Base-by-base conservation (phyloP, 1,284 basidiomycete species). In the Melampsora larici-populina region DNA sequence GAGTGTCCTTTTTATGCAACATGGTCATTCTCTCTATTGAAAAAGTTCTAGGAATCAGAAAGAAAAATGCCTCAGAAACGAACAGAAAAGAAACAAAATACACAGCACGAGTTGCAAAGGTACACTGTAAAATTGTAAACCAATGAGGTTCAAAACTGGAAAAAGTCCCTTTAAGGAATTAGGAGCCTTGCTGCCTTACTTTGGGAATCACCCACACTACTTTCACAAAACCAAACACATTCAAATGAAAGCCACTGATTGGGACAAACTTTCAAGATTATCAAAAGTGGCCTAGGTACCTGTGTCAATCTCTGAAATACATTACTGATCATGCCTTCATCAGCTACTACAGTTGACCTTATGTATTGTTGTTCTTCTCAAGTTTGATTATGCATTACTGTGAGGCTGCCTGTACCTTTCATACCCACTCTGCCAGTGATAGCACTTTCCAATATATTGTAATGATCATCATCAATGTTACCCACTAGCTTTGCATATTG, bases 401-500 rank as follows among this genome's bases (percentile, higher is more conserved):
- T 87, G 85, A 96, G 87, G 73, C 92, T 89, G 6, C 89, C 88
- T 0, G 90, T 89, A 46, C 91, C 88, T 67, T 85, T 84, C 68
- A 92, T 84, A 0, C 79, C 79, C 43, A 85, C 82, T n/a, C 85
- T 81, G 75, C 88, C 89, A 0, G 90, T 91, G 70, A 94, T 89
- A 6, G 94, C 94, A 62, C 92, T 92, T 84, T 97, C 93, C 79
- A 97, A 93, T 13, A 86, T 83, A 0, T 81, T 79, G 64, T 81
- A 80, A 80, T 94, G 87, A 77, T 94, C 92, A 65, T 91, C 89
- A 13, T 89, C 90, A 79, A 97, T 92, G 81, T 96, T 96, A 17
- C 93, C 94, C 1, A 97, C 93, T 1, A 93, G 84, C 64, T 81
- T 79, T 0, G 95, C 94, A 82, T 94, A 96, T 83, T 92, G 91